A percentile compares a stretch with the other conserved stretches of the same genome.
Evolutionary conservation across 192 early-diverging fungal species (phyloP).

Genomic region (Coemansia sp.): DNA sequence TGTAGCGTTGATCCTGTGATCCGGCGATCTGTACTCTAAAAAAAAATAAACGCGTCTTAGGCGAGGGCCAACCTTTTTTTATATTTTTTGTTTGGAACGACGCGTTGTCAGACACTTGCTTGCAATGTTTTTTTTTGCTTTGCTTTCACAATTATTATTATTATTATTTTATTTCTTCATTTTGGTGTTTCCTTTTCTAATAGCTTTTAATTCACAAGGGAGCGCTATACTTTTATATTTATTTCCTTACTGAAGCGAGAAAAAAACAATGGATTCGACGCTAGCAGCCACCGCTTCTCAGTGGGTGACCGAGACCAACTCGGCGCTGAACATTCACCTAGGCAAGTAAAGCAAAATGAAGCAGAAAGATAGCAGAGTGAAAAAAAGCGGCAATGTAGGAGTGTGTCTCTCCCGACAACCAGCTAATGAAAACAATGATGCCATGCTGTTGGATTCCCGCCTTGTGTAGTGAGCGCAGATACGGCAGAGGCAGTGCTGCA

Average conservation of each 20-base stretch:
- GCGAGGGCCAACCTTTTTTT: too few relatives aligned
- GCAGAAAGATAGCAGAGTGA: background rate
- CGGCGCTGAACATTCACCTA: slow-evolving; percentile 41
- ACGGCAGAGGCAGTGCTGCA: slow-evolving; percentile 29
- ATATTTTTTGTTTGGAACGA: too few relatives aligned
- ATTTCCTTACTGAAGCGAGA: background rate
- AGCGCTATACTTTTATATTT: background rate
- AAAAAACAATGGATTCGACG: slow-evolving; percentile 25
- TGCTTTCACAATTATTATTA: background rate
- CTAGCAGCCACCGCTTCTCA: slow-evolving; percentile 44
- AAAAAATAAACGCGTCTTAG: background rate
- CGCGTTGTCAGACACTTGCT: background rate
- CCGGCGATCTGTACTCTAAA: background rate
- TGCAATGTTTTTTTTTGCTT: slow-evolving; percentile 2
- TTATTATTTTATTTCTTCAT: background rate
- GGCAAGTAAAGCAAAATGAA: slow-evolving; percentile 15
- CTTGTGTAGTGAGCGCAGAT: slow-evolving; percentile 38
- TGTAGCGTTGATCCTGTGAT: slow-evolving; percentile 37
- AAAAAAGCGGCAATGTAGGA: background rate
- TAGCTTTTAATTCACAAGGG: too few relatives aligned
- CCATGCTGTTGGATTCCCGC: background rate
- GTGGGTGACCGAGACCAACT: slow-evolving; percentile 44
- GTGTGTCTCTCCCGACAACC: too few relatives aligned
- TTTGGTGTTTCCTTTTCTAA: too few relatives aligned
- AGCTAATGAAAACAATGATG: too few relatives aligned